Percentiles rank a stretch among this genome's conserved stretches.
Conservation (phyloP, 2,329 filamentous ascomycete species). For the Elsinoe ampelina region DNA sequence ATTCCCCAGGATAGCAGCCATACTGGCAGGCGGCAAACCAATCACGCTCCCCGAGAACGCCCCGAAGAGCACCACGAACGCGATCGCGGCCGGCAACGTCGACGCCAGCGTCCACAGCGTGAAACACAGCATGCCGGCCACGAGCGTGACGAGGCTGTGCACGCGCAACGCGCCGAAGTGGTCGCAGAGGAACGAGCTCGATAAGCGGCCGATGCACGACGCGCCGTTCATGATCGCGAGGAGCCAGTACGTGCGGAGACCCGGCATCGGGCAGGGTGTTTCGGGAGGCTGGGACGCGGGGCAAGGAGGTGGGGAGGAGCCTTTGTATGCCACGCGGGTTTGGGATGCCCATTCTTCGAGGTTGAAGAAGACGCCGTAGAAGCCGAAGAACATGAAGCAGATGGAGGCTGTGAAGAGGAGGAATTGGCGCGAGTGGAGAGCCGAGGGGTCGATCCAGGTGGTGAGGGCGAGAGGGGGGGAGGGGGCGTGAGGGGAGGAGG, state of each 20-base stretch:
- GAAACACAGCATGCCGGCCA: constrained; percentile 35
- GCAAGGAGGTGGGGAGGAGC: constrained; percentile 17
- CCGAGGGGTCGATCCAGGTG: constrained; percentile 36
- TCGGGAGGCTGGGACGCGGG: constrained; percentile 9
- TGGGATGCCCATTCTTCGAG: constrained; percentile 44
- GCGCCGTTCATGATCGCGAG: constrained; percentile 42
- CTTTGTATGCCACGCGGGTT: constrained; percentile 33
- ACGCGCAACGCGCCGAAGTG: constrained; percentile 37
- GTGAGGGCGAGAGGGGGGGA: constrained; percentile 21
- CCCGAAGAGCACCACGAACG: constrained; percentile 42
- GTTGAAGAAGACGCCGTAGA: constrained; percentile 46
- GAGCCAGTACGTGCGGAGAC: constrained; percentile 39
- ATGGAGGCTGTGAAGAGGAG: constrained; percentile 37
- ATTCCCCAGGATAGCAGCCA: constrained; percentile 37
- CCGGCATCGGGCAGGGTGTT: constrained; percentile 14
- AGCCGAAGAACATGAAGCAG: constrained; percentile 42
- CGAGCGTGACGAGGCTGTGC: constrained; percentile 34
- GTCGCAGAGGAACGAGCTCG: constrained; percentile 38
- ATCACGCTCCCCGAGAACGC: constrained; percentile 42
- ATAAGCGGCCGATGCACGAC: constrained; percentile 39
- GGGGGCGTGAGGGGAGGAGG: constrained; percentile 31
- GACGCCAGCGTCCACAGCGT: constrained; percentile 36
- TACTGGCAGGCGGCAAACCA: constrained; percentile 41
- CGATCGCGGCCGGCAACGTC: constrained; percentile 33
- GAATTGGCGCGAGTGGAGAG: constrained; percentile 36